A percentile compares a stretch with the other conserved stretches of the same genome.
These are phyloP conservation scores for Macrolepiota albuminosa DNA, from an alignment of 768 basidiomycete genomes.

Conservation along the genomic window DNA sequence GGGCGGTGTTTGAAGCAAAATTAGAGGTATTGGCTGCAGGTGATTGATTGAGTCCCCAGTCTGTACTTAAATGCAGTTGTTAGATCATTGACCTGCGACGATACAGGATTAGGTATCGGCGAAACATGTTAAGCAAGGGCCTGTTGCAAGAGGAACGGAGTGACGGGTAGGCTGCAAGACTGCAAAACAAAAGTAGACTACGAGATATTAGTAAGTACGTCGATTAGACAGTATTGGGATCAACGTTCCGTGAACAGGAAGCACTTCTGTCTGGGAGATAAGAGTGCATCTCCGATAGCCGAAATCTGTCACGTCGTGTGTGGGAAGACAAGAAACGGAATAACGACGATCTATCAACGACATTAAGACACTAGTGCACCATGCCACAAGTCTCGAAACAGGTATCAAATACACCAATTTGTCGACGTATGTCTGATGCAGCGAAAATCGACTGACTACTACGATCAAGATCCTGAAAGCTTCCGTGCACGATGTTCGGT, in stretches of 20 bases:
- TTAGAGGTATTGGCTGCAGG: slow-evolving; percentile 56
- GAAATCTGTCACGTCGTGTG: no score
- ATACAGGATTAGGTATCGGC: slow-evolving; percentile 82
- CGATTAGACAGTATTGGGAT: slow-evolving; percentile 32
- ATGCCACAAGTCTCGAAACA: neutral
- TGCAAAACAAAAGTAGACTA: no score
- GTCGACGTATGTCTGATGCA: neutral
- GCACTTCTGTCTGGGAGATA: slow-evolving; percentile 70
- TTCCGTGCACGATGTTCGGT: slow-evolving; percentile 77
- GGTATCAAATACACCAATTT: neutral
- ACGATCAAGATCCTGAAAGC: slow-evolving; percentile 50
- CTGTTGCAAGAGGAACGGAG: no score
- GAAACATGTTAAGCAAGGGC: slow-evolving; percentile 47
- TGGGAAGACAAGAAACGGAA: no score
- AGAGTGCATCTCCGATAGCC: neutral
- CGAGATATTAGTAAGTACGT: no score
- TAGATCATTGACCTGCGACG: slow-evolving; percentile 60
- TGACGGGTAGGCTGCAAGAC: no score
- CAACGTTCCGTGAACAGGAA: slow-evolving; percentile 97
- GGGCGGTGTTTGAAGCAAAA: slow-evolving; percentile 33
- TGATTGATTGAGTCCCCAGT: slow-evolving; percentile 58
- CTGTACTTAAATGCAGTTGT: slow-evolving; percentile 47
- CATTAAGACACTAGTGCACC: neutral
- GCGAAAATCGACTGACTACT: neutral
- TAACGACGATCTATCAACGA: no score